Conservation (phyloP, 331 rosid genomes). For the Acacia concinna region DNA sequence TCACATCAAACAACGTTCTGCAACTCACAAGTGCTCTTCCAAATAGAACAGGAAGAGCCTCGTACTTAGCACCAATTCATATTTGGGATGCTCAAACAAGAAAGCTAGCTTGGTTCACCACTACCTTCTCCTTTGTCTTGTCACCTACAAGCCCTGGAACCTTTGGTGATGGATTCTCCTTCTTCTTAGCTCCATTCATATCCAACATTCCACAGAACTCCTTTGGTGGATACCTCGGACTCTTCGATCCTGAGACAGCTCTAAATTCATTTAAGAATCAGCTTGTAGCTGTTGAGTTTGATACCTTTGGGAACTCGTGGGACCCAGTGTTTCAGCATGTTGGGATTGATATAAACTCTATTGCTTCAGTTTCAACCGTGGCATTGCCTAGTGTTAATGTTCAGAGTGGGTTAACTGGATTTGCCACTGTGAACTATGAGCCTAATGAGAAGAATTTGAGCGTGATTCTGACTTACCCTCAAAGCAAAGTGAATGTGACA, state of each 20-base stretch:
- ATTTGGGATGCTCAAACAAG: conserved; percentile 44
- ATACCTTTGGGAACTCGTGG: conserved; percentile 33
- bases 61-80: conserved; percentile 22
- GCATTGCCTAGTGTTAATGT: background rate
- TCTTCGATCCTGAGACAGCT: conserved; percentile 15
- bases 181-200: conserved; percentile 32
- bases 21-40: background rate
- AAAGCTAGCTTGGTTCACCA: conserved; percentile 21
- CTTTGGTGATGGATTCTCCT: conserved; percentile 37
- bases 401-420: background rate
- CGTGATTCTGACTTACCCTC: conserved; percentile 14
- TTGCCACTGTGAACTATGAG: conserved; percentile 28
- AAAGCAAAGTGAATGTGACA: background rate
- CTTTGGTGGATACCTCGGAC: conserved; percentile 38
- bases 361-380: background rate
- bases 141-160: background rate
- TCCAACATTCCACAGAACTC: conserved; percentile 22
- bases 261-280: background rate
- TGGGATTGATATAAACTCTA: conserved; percentile 39
- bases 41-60: conserved; percentile 38
- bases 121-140: conserved; percentile 33
- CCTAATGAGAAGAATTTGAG: conserved; percentile 4
- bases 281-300: conserved; percentile 42
- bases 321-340: conserved; percentile 34
- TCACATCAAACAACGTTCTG: background rate